Conservation (phyloP, 306 rosid genomes). For the Quercus variabilis region DNA sequence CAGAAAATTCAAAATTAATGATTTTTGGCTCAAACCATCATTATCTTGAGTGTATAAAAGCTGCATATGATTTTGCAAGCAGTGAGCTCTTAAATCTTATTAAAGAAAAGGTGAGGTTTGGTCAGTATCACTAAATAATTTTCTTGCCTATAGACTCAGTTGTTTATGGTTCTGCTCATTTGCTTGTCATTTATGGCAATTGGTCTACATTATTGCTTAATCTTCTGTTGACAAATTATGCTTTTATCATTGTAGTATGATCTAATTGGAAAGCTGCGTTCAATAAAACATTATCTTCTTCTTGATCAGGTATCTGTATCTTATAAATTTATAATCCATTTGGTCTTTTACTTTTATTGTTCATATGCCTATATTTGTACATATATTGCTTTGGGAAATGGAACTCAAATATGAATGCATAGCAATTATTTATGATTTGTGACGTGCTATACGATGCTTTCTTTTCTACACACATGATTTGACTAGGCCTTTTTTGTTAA, state of each 20-base stretch:
- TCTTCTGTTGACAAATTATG: constrained; percentile 26
- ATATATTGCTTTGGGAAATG: too few species aligned
- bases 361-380: too few species aligned
- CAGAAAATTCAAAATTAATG: constrained; percentile 78
- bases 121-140: constrained; percentile 5
- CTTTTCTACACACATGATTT: background rate
- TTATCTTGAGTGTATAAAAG: constrained; percentile 90
- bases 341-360: too few species aligned
- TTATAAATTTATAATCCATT: background rate
- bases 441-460: background rate
- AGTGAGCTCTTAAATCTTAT: constrained; percentile 89
- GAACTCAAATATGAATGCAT: background rate
- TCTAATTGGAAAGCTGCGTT: constrained; percentile 80
- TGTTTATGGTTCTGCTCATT: constrained; percentile 16
- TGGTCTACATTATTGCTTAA: background rate
- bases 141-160: background rate
- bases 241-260: constrained; percentile 59
- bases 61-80: constrained; percentile 92
- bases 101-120: constrained; percentile 74
- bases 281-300: constrained; percentile 94
- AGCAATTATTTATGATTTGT: background rate
- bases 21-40: constrained; percentile 90
- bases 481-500: background rate
- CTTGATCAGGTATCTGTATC: constrained; percentile 83
- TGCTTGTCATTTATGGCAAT: background rate